Evolutionary conservation across 2,329 filamentous ascomycete species (phyloP).

Genomic region (Ceratocystis eucalypticola): DNA sequence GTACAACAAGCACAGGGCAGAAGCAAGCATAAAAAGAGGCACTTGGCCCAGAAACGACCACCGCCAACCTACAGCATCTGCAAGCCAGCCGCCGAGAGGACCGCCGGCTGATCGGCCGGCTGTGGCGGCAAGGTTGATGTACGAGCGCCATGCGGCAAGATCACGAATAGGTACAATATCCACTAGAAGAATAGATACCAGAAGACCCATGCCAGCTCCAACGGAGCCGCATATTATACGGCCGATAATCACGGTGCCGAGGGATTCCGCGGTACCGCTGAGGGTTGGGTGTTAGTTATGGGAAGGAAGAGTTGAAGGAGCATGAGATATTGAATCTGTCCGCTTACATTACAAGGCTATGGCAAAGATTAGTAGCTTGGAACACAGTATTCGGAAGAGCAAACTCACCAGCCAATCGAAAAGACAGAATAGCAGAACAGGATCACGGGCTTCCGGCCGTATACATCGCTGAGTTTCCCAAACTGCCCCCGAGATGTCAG

Average conservation of each 20-base stretch:
- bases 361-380: not conserved
- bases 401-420: slow-evolving; percentile 23
- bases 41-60: slow-evolving; percentile 53
- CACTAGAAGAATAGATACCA: slow-evolving; percentile 40
- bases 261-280: slow-evolving; percentile 25
- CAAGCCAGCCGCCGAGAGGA: slow-evolving; percentile 46
- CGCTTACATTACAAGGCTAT: slow-evolving; percentile 12
- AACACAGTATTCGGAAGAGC: not conserved
- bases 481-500: slow-evolving; percentile 21
- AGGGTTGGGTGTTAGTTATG: slow-evolving; percentile 1
- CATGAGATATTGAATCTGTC: not conserved
- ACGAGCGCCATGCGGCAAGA: slow-evolving; percentile 40
- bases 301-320: not conserved
- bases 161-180: slow-evolving; percentile 40
- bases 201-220: slow-evolving; percentile 36
- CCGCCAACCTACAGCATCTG: slow-evolving; percentile 53
- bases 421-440: slow-evolving; percentile 24
- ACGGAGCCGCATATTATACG: slow-evolving; percentile 40
- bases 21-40: slow-evolving; percentile 42
- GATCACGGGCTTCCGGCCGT: slow-evolving; percentile 23
- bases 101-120: slow-evolving; percentile 39
- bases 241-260: slow-evolving; percentile 37
- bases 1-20: slow-evolving; percentile 40
- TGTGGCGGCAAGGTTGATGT: slow-evolving; percentile 39
- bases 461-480: slow-evolving; percentile 25